Conservation (phyloP, 352 stramenopile species). For the Thalassiosira sp. region DNA sequence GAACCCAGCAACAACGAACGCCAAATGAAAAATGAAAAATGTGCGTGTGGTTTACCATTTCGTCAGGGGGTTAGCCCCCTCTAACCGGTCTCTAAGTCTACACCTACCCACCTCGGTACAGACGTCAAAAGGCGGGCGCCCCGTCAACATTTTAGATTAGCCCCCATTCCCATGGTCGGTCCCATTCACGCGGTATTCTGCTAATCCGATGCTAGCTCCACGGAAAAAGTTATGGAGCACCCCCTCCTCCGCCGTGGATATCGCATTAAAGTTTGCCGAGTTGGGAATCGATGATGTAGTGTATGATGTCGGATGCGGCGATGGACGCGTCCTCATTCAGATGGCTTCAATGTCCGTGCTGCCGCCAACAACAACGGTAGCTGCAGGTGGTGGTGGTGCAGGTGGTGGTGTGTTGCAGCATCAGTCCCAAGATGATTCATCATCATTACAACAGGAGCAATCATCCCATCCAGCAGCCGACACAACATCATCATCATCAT, state of each 20-base stretch:
- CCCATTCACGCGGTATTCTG: too few species aligned
- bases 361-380: not conserved
- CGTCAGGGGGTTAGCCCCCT: too few species aligned
- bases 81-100: too few species aligned
- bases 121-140: too few species aligned
- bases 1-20: too few species aligned
- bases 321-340: slow-evolving; percentile 69
- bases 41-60: too few species aligned
- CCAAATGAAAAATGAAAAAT: too few species aligned
- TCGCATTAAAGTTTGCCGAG: slow-evolving; percentile 47
- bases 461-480: not conserved
- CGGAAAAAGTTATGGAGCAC: slow-evolving; percentile 79
- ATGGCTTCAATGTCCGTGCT: slow-evolving; percentile 53
- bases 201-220: slow-evolving; percentile 79
- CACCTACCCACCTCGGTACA: too few species aligned
- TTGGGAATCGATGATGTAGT: slow-evolving; percentile 55
- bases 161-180: too few species aligned
- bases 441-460: not conserved
- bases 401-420: not conserved
- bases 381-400: not conserved
- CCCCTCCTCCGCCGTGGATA: slow-evolving; percentile 58
- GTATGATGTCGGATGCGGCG: slow-evolving; percentile 77
- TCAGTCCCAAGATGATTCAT: not conserved
- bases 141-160: too few species aligned
- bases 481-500: slow-evolving; percentile 8